Evolutionary conservation across 1,284 basidiomycete genomes (phyloP), one percentile per base, ranked within the genome.

Genomic region (Boletus semigastroideus): DNA sequence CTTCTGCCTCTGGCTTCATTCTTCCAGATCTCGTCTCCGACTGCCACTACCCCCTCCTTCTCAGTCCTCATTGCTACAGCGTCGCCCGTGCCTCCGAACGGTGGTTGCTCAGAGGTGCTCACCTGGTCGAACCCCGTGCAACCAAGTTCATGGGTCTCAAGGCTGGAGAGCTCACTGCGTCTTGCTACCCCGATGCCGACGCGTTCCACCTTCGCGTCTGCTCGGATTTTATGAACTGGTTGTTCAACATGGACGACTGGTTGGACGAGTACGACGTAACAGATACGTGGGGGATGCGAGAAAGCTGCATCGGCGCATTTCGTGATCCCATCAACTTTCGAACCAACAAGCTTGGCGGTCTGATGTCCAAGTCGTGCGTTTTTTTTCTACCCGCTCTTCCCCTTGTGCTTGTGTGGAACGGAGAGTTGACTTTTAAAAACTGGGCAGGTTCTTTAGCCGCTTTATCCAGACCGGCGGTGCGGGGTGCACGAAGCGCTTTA

Each of bases 21-120:
- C 77, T 87, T 49, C 86, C 85, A 36, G 83, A 87, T 67, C 78
- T 87, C 52, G 74, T 85, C 36, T 75, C 76, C 1, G 76, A 83
- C 56, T 87, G 84, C 62, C 72, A 65, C 25, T 87, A 83, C 66
- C 73, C 77, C 13, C 74, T 82, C 10, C 59, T 64, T 8, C 80
- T 81, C 59, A 78, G 84, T 58, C 65, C 72, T 17, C 54, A 80
- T 44, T 82, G 80, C 31, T 82, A 84, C 62, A 74, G 69, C 5
- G 67, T 84, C 36, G 80, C 82, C 1, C 68, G 73, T 46, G 72
- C 81, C 45, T 84, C 84, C 4, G 78, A 83, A 42, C 56, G 71
- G 36, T 87, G 86, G 86, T 70, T 87, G 9, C 72, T 80, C 55
- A 58, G 61, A 27, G 74, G 74, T 33, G 79, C 78, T 48, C 76